These are phyloP conservation scores for Dryas integrifolia DNA, from an alignment of 331 rosid genomes.

Conservation along the genomic window DNA sequence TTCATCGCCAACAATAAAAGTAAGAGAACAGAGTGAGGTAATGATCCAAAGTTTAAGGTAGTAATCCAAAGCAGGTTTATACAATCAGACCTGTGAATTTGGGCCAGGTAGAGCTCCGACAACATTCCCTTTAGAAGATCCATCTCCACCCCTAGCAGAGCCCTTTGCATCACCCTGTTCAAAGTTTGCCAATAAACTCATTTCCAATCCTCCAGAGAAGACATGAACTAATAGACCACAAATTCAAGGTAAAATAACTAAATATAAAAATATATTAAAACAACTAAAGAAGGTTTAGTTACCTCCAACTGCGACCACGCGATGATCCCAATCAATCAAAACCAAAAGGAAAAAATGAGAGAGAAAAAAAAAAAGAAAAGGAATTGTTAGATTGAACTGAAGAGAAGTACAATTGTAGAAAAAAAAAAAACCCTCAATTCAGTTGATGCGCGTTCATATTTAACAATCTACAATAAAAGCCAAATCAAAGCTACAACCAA, in stretches of 20 bases:
- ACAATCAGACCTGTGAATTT: slow-evolving; percentile 60
- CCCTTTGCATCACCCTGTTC: slow-evolving; percentile 89
- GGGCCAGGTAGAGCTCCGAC: slow-evolving; percentile 50
- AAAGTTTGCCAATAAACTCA: slow-evolving; percentile 26
- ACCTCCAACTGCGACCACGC: slow-evolving; percentile 68
- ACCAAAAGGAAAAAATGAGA: slow-evolving; percentile 8
- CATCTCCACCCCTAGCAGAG: slow-evolving; percentile 72
- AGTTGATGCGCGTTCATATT: not conserved
- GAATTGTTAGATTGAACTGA: slow-evolving; percentile 42
- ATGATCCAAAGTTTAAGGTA: not conserved
- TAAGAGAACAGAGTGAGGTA: slow-evolving; percentile 19
- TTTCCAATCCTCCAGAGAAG: not conserved
- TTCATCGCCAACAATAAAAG: slow-evolving; percentile 27
- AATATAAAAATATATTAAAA: not conserved
- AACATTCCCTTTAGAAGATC: slow-evolving; percentile 61
- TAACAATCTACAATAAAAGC: not conserved
- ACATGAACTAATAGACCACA: not conserved
- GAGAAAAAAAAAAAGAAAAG: slow-evolving; percentile 14
- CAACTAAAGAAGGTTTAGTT: slow-evolving; percentile 26
- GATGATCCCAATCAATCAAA: slow-evolving; percentile 32
- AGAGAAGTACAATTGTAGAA: slow-evolving; percentile 5
- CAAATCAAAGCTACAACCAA: not conserved
- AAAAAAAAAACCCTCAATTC: not conserved
- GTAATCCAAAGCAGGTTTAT: not conserved
- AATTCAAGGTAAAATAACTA: slow-evolving; percentile 2